phyloP scores from a whole-genome alignment of 2,329 filamentous ascomycete genomes.

The Penicillium polonicum region DNA sequence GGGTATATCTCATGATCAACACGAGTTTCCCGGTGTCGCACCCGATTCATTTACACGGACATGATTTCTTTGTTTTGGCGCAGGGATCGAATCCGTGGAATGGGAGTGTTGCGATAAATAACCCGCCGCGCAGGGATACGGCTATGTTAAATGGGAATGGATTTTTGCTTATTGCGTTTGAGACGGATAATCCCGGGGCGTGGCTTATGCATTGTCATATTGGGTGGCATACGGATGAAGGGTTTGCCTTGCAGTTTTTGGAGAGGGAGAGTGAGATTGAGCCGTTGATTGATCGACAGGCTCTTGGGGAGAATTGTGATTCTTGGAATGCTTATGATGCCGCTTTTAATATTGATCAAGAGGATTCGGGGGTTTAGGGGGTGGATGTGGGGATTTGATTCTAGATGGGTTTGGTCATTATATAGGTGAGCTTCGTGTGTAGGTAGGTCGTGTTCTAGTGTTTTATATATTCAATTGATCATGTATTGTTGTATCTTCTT shows the following conservation, averaged over 20 bases:
- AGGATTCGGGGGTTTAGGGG: slow-evolving; percentile 10
- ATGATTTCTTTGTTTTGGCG: slow-evolving; percentile 68
- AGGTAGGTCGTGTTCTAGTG: not conserved
- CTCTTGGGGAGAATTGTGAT: slow-evolving; percentile 17
- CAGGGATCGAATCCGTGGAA: slow-evolving; percentile 45
- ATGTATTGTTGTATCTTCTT: not conserved
- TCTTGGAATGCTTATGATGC: slow-evolving; percentile 25
- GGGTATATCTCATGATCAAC: slow-evolving; percentile 30
- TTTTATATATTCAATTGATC: not conserved
- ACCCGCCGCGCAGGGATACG: slow-evolving; percentile 52
- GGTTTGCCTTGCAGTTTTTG: slow-evolving; percentile 36
- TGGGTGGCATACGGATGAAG: slow-evolving; percentile 31
- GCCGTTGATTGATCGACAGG: slow-evolving; percentile 19
- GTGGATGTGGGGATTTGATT: not conserved
- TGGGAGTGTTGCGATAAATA: slow-evolving; percentile 28
- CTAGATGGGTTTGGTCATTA: not conserved
- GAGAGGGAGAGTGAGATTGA: slow-evolving; percentile 30
- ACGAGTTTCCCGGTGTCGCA: slow-evolving; percentile 40
- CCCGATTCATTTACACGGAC: slow-evolving; percentile 69
- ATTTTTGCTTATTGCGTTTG: slow-evolving; percentile 52
- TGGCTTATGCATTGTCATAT: slow-evolving; percentile 41
- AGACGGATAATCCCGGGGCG: slow-evolving; percentile 53
- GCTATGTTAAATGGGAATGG: slow-evolving; percentile 48
- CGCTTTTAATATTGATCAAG: slow-evolving; percentile 14
- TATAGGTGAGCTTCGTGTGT: not conserved